phyloP scores from a whole-genome alignment of 169 alveolate species.

The Plasmodium vivax region DNA sequence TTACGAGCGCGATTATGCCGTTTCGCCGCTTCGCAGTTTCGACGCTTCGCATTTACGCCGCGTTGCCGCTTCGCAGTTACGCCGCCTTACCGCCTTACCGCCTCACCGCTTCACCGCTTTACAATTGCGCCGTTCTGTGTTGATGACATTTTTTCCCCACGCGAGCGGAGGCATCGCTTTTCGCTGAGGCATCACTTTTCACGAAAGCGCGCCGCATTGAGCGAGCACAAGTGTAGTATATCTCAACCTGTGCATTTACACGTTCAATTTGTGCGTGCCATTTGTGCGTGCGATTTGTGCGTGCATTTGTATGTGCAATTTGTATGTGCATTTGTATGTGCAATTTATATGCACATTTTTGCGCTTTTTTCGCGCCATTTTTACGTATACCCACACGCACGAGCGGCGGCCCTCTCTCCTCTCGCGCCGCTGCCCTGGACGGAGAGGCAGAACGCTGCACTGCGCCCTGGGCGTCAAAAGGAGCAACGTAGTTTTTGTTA shows the following conservation, averaged over 20 bases:
- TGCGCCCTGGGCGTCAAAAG: neutral
- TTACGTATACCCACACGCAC: neutral
- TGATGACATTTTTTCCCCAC: neutral
- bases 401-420: neutral
- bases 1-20: neutral
- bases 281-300: too few species aligned
- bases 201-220: neutral
- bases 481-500: neutral
- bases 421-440: neutral
- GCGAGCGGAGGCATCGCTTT: neutral
- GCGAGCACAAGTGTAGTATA: neutral
- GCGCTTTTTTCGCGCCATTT: neutral
- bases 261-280: too few species aligned
- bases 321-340: neutral
- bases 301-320: too few species aligned
- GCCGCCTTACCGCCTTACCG: too few species aligned
- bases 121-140: neutral
- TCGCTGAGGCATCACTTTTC: neutral
- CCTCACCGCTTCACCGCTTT: too few species aligned
- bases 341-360: neutral
- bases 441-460: neutral
- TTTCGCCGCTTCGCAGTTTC: neutral
- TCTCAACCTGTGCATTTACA: too few species aligned
- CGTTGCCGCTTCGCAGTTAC: neutral
- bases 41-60: neutral